A percentile compares a stretch with the other conserved stretches of the same genome.
These are phyloP conservation scores for Penicillium sp. DNA, from an alignment of 2,329 filamentous ascomycete genomes.

Conservation along the genomic window DNA sequence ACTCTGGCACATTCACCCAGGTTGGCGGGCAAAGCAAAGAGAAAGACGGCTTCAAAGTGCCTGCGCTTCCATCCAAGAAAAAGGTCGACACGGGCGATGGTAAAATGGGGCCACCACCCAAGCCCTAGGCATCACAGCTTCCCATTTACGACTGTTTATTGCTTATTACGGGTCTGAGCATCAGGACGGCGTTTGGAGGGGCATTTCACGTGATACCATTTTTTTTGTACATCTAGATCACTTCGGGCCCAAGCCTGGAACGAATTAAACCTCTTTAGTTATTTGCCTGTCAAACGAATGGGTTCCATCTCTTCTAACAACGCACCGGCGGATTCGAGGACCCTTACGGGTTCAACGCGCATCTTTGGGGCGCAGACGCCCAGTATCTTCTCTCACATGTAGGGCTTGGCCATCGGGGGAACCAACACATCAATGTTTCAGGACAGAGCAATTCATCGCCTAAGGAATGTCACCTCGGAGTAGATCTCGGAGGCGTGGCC, in stretches of 20 bases:
- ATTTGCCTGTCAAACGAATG: background rate
- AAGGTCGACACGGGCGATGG: slow-evolving; percentile 64
- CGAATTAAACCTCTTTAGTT: background rate
- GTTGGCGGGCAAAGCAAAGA: slow-evolving; percentile 52
- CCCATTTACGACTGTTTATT: slow-evolving; percentile 1
- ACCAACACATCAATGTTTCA: slow-evolving; percentile 1
- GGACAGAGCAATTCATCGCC: background rate
- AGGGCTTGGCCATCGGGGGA: slow-evolving; percentile 1
- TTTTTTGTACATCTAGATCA: slow-evolving; percentile 11
- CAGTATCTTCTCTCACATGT: background rate
- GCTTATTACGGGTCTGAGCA: slow-evolving; percentile 12
- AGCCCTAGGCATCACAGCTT: slow-evolving; percentile 21
- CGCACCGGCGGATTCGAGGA: background rate
- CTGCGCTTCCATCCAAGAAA: slow-evolving; percentile 70
- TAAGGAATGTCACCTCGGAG: background rate
- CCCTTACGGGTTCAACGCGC: background rate
- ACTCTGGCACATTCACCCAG: slow-evolving; percentile 94
- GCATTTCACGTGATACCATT: slow-evolving; percentile 20
- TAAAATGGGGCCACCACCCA: slow-evolving; percentile 51
- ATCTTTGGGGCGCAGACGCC: background rate
- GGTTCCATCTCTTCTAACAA: background rate
- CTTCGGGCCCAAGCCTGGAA: background rate
- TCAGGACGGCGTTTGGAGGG: slow-evolving; percentile 19
- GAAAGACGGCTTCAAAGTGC: slow-evolving; percentile 76
- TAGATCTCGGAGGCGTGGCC: background rate